These are phyloP conservation scores for Microcos paniculata DNA, from an alignment of 345 rosid genomes.

Conservation along the genomic window DNA sequence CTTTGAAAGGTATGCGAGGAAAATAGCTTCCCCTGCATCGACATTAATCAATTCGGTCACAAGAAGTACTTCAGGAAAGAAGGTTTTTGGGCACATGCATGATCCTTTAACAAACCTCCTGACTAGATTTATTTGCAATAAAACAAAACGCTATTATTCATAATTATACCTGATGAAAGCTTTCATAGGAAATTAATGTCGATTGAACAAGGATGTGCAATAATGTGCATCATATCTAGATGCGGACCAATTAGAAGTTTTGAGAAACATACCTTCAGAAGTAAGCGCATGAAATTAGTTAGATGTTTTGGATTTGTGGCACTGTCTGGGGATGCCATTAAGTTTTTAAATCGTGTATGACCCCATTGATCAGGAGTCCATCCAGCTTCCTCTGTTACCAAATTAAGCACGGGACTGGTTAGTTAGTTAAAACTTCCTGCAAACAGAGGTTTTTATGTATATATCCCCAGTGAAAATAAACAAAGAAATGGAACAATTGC, in stretches of 20 bases:
- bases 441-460: background rate
- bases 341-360: slow-evolving; percentile 71
- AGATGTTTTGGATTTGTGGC: slow-evolving; percentile 68
- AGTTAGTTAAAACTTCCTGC: slow-evolving; percentile 15
- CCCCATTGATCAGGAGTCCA: slow-evolving; percentile 99
- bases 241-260: background rate
- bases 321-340: slow-evolving; percentile 51
- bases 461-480: background rate
- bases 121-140: background rate
- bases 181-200: background rate
- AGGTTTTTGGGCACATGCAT: background rate
- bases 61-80: no score
- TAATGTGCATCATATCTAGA: slow-evolving; percentile 6
- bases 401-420: slow-evolving; percentile 12
- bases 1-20: background rate
- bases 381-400: slow-evolving; percentile 81
- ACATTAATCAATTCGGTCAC: no score
- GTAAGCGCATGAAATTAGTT: slow-evolving; percentile 83
- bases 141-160: background rate
- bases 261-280: slow-evolving; percentile 70
- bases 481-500: background rate
- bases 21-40: slow-evolving; percentile 7
- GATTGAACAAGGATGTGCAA: background rate
- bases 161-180: background rate
- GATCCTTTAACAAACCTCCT: background rate